Conservation (phyloP, 169 alveolate genomes). For the Besnoitia besnoiti region DNA sequence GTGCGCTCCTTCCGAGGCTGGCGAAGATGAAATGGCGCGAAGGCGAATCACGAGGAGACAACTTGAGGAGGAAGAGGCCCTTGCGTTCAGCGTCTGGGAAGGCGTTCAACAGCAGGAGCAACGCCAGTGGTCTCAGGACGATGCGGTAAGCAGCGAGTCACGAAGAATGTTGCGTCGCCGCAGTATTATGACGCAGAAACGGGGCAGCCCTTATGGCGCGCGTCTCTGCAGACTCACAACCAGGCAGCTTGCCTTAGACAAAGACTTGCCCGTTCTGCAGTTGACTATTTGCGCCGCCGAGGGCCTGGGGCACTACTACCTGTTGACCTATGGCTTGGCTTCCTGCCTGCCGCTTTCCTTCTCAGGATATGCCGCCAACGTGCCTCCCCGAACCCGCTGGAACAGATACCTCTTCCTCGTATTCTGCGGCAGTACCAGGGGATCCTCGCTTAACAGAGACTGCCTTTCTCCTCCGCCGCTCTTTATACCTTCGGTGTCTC, state of each 20-base stretch:
- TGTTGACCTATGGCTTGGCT: neutral
- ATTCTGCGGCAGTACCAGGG: neutral
- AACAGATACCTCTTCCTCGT: neutral
- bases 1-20: neutral
- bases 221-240: too few species aligned
- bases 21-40: neutral
- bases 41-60: neutral
- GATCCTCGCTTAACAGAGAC: conserved; percentile 31
- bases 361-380: neutral
- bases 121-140: conserved; percentile 2
- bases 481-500: neutral
- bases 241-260: too few species aligned
- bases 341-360: too few species aligned
- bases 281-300: too few species aligned
- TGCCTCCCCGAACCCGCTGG: neutral
- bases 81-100: conserved; percentile 35
- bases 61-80: neutral
- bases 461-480: neutral
- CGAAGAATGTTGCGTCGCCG: neutral
- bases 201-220: too few species aligned
- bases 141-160: conserved; percentile 3
- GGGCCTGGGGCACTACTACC: too few species aligned
- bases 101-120: conserved; percentile 9
- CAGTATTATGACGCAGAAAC: too few species aligned
- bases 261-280: too few species aligned